Evolutionary conservation across 371 early-diverging fungal genomes (phyloP), one percentile per base, ranked within the genome.

Genomic region (Apophysomyces ossiformis): DNA sequence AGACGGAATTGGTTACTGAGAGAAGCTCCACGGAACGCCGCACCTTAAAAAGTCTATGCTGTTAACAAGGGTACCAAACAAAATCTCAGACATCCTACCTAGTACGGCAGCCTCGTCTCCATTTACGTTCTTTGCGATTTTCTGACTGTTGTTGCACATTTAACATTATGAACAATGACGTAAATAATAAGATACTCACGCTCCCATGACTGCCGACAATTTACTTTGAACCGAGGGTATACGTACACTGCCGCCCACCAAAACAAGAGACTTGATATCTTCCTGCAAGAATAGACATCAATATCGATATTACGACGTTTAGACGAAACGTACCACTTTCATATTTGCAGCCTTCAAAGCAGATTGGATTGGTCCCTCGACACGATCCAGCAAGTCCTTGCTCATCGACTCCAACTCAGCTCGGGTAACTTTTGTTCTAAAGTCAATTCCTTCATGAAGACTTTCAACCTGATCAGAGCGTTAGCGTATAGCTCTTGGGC

Each of bases 91-190:
- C 0, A 26, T 37, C n/a, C 62, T 47, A 63, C 93, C 94, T 72
- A 96, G 76, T n/a, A 95, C 98, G 43, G 94, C 94, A 13, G 98
- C 96, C 78, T 99, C 99, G 70, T 99, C 99, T 37, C 87, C 92
- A 70, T 99, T 96, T 35, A 99, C 90, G 66, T 93, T 95, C 81
- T 93, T 88, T 43, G 97, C 94, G 67, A 99, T 90, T 78, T 92
- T 94, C 67, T 88, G 89, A 64, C 87, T 87, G 61, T 54, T 21
- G 8, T 12, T 39, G 46, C 4, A 47, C 2, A 26, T 41, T 26
- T 43, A 12, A n/a, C 1, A 50, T 32, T 6, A 62, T 32, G 4
- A 32, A 43, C n/a, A 50, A 45, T 37, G 7, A 18, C 54, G 13
- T 15, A 18, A 37, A 4, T 4, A 38, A 4, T 16, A 15, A 36